A percentile compares a stretch with the other conserved stretches of the same genome.
Evolutionary conservation across 2,329 filamentous ascomycete genomes (phyloP).

Genomic region (Catunica adiposa): DNA sequence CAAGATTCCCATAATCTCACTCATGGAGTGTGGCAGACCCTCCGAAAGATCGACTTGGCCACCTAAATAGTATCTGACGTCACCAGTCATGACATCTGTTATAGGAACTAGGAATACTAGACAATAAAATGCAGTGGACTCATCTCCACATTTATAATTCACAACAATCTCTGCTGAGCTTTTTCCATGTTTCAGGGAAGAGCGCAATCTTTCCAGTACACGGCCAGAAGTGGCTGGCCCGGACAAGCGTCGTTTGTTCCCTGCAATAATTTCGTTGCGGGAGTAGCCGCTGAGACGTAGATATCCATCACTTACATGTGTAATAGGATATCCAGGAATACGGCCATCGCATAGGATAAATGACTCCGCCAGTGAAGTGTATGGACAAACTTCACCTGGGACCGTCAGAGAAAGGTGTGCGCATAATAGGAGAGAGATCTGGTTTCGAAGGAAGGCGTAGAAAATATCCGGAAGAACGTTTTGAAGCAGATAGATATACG

Average conservation of each 20-base stretch:
- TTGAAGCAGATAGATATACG: constrained; percentile 28
- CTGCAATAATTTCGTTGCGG: constrained; percentile 29
- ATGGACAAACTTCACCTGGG: constrained; percentile 23
- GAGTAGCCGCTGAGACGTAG: constrained; percentile 33
- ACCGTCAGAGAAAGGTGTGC: constrained; percentile 26
- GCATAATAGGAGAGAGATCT: constrained; percentile 30
- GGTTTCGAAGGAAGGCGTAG: constrained; percentile 35
- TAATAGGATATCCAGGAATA: constrained; percentile 33
- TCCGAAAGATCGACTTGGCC: constrained; percentile 42
- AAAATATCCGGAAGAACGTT: constrained; percentile 31
- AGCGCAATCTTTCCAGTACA: constrained; percentile 26
- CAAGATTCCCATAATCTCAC: neutral
- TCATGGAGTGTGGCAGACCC: constrained; percentile 28
- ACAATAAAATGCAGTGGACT: constrained; percentile 35
- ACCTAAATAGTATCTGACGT: constrained; percentile 35
- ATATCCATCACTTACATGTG: constrained; percentile 34
- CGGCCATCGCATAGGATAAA: constrained; percentile 40
- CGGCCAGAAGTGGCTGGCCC: constrained; percentile 29
- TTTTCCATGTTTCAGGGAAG: constrained; percentile 25
- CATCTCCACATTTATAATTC: constrained; percentile 34
- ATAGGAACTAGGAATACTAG: constrained; percentile 38
- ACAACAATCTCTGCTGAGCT: constrained; percentile 34
- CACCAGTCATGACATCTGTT: constrained; percentile 27
- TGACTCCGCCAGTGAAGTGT: constrained; percentile 39
- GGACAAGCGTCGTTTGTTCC: constrained; percentile 35